These are phyloP conservation scores for Saccharomycopsis sp. DNA, from an alignment of 805 yeast species.

Conservation along the genomic window DNA sequence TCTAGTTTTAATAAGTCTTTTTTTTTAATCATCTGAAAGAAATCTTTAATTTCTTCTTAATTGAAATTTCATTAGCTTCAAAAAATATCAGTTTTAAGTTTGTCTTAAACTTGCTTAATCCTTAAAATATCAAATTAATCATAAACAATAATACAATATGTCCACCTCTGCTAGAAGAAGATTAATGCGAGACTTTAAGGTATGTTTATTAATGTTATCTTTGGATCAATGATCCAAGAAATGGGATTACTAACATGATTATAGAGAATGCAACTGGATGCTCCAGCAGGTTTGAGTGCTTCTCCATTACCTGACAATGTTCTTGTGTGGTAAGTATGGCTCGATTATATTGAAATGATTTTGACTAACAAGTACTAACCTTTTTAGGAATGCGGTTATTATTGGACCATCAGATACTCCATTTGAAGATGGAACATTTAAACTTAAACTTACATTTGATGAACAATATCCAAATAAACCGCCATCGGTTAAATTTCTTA, in stretches of 20 bases:
- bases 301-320: conserved; percentile 96
- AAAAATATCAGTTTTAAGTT: no score
- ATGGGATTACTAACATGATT: conserved; percentile 4
- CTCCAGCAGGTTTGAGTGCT: conserved; percentile 97
- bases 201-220: conserved; percentile 23
- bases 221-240: neutral
- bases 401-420: conserved; percentile 98
- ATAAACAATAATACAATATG: no score
- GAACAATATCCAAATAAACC: conserved; percentile 98
- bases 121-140: no score
- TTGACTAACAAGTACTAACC: conserved; percentile 10
- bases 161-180: conserved; percentile 98
- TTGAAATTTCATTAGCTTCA: no score
- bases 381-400: conserved; percentile 73
- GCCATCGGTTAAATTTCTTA: conserved; percentile 80
- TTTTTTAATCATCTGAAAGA: no score
- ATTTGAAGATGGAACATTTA: conserved; percentile 94
- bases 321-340: conserved; percentile 73
- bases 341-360: no score
- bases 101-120: no score
- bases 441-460: conserved; percentile 77
- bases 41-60: no score
- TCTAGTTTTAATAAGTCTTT: no score
- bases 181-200: conserved; percentile 95
- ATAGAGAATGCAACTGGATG: conserved; percentile 91